A percentile compares a stretch with the other conserved stretches of the same genome.
Conservation (phyloP, 2,329 filamentous ascomycete species). For the Bipolaris cookei region DNA sequence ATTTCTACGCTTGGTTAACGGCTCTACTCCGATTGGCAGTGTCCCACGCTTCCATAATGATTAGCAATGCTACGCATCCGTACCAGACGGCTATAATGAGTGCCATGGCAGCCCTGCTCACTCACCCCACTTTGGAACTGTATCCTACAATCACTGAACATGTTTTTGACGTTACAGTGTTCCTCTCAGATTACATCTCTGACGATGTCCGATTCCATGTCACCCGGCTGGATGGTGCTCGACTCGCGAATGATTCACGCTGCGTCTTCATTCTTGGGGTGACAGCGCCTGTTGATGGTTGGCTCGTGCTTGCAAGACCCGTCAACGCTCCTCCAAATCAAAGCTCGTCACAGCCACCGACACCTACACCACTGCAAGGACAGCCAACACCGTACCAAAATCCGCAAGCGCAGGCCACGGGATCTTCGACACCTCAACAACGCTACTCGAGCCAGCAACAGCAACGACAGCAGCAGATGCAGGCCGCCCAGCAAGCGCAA, state of each 20-base stretch:
- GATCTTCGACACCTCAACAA: conserved; percentile 31
- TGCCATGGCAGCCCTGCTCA: conserved; percentile 48
- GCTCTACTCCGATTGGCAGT: conserved; percentile 52
- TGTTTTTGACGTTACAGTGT: conserved; percentile 53
- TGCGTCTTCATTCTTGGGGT: conserved; percentile 52
- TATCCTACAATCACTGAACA: conserved; percentile 48
- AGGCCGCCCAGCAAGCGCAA: conserved; percentile 30
- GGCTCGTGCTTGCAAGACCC: conserved; percentile 51
- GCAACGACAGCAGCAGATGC: conserved; percentile 33
- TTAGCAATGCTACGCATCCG: conserved; percentile 35
- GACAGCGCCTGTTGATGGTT: conserved; percentile 45
- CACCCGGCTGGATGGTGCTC: conserved; percentile 34
- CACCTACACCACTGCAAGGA: conserved; percentile 21
- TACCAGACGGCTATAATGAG: conserved; percentile 42
- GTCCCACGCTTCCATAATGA: conserved; percentile 41
- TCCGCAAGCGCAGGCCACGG: conserved; percentile 28
- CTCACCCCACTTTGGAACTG: conserved; percentile 46
- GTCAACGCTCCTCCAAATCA: conserved; percentile 24
- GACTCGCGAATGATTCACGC: conserved; percentile 41
- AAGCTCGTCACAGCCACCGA: conserved; percentile 27
- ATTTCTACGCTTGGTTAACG: conserved; percentile 30
- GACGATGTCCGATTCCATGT: conserved; percentile 48
- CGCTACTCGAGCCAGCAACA: conserved; percentile 37
- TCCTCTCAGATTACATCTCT: conserved; percentile 52
- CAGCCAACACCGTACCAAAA: conserved; percentile 27